phyloP scores from a whole-genome alignment of 208 protist genomes.

The Acanthamoeba sp. region DNA sequence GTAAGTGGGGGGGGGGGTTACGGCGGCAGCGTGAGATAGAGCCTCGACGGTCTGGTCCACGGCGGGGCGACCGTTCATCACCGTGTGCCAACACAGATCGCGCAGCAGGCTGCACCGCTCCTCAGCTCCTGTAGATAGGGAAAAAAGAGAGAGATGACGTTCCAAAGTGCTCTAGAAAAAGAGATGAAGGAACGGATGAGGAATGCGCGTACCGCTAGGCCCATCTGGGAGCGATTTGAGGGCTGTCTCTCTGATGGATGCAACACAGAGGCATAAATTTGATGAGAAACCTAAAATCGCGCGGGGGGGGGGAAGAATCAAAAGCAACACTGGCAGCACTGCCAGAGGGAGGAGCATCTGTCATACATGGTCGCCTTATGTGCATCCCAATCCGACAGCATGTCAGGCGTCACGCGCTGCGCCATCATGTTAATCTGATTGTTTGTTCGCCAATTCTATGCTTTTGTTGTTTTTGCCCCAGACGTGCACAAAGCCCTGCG shows the following conservation, averaged over 20 bases:
- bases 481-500: neutral
- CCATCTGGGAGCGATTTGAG: neutral
- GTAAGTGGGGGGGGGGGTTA: no score
- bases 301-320: neutral
- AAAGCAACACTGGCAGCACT: no score
- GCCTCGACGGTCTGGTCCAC: conserved; percentile 14
- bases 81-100: conserved; percentile 54
- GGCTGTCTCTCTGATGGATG: neutral
- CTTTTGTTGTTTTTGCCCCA: neutral
- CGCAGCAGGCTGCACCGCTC: neutral
- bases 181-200: neutral
- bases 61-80: neutral
- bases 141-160: neutral
- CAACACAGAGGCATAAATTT: neutral
- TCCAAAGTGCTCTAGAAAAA: no score
- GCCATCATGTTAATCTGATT: neutral
- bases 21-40: neutral
- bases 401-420: conserved; percentile 43
- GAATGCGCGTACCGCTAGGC: neutral
- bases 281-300: neutral
- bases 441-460: neutral
- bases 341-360: neutral
- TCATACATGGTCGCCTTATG: conserved; percentile 41
- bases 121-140: neutral
- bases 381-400: conserved; percentile 54